phyloP scores from a whole-genome alignment of 805 yeast genomes.

The Myxozyma neglecta region DNA sequence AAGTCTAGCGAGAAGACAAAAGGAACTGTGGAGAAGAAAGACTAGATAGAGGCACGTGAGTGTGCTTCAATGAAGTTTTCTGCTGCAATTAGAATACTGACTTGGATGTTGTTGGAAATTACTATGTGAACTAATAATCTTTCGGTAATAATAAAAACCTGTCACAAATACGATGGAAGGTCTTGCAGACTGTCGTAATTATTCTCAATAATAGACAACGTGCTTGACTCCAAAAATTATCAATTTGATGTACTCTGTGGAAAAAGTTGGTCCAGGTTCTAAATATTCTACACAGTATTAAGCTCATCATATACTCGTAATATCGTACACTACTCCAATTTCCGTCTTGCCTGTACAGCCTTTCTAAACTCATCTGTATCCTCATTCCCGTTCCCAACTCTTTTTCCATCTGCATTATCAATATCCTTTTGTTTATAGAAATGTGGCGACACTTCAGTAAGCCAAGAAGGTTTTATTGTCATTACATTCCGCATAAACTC shows the following conservation, averaged over 20 bases:
- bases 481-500: conserved; percentile 93
- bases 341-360: conserved; percentile 8
- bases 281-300: no score
- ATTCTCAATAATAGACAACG: no score
- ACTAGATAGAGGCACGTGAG: background rate
- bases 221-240: no score
- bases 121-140: no score
- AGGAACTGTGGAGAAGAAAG: conserved; percentile 17
- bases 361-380: conserved; percentile 2
- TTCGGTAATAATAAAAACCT: no score
- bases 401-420: conserved; percentile 25
- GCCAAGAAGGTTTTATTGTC: conserved; percentile 79
- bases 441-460: conserved; percentile 53
- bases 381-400: background rate
- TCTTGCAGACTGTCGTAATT: no score
- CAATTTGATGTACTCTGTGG: no score
- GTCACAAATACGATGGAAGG: no score
- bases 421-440: conserved; percentile 41
- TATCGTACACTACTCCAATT: background rate
- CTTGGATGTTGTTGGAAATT: no score
- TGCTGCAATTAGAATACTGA: no score
- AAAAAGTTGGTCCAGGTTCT: no score
- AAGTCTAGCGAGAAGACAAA: conserved; percentile 25
- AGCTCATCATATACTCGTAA: background rate
- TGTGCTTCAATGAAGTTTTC: no score